These are phyloP conservation scores for Komagataea norvegica DNA, from an alignment of 1,139 yeast genomes.

Conservation along the genomic window DNA sequence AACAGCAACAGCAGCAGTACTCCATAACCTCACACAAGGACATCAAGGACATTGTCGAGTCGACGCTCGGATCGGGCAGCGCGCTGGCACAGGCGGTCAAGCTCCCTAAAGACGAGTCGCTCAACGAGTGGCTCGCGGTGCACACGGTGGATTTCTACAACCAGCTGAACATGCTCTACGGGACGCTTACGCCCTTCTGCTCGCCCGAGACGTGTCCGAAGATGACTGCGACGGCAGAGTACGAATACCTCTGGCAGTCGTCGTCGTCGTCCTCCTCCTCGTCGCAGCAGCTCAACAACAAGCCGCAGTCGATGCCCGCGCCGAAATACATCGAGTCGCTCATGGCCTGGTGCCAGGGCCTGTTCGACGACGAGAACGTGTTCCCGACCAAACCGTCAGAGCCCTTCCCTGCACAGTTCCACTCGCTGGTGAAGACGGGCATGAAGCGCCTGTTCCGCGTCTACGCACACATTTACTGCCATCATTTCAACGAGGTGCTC, in stretches of 20 bases:
- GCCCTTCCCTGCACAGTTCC: slow-evolving; percentile 72
- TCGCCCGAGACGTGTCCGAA: slow-evolving; percentile 89
- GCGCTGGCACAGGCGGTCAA: slow-evolving; percentile 89
- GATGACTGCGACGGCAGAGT: slow-evolving; percentile 96
- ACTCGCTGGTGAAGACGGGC: slow-evolving; percentile 72
- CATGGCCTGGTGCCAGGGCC: slow-evolving; percentile 91
- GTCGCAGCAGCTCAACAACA: too few relatives aligned
- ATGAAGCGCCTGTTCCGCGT: slow-evolving; percentile 88
- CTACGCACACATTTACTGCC: slow-evolving; percentile 98
- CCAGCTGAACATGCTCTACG: slow-evolving; percentile 94
- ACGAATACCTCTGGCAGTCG: slow-evolving; percentile 96
- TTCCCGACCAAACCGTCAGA: slow-evolving; percentile 90
- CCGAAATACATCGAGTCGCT: slow-evolving; percentile 90
- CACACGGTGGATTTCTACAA: slow-evolving; percentile 89
- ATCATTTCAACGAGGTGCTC: slow-evolving; percentile 90
- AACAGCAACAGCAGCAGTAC: slow-evolving; percentile 8
- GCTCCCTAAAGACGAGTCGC: slow-evolving; percentile 88
- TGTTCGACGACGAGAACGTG: slow-evolving; percentile 81
- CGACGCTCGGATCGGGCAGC: slow-evolving; percentile 89
- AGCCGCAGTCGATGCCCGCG: slow-evolving; percentile 78
- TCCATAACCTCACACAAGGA: slow-evolving; percentile 60
- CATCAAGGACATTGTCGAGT: slow-evolving; percentile 82
- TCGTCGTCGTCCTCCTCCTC: too few relatives aligned
- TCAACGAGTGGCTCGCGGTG: slow-evolving; percentile 94
- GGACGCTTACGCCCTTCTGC: slow-evolving; percentile 93